These are phyloP conservation scores for Endocalyx cinctus DNA, from an alignment of 2,329 filamentous ascomycete genomes.

Conservation along the genomic window DNA sequence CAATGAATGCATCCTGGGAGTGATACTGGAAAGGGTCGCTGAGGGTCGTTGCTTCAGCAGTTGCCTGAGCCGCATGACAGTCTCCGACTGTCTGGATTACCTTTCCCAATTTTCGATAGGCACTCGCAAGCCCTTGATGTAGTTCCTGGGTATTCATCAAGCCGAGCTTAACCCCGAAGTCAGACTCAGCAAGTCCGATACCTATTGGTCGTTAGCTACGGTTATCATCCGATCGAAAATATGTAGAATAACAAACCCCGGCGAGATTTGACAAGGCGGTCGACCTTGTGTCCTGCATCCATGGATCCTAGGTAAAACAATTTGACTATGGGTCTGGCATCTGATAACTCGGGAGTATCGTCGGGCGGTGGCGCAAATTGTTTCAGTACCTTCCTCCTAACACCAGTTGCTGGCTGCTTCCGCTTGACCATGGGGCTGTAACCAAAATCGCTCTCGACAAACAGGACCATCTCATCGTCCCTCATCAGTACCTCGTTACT, in stretches of 20 bases:
- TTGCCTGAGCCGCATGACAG: constrained; percentile 93
- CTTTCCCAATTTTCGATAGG: constrained; percentile 92
- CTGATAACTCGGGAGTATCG: constrained; percentile 89
- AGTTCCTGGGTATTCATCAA: constrained; percentile 86
- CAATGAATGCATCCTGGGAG: constrained; percentile 92
- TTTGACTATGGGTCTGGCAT: constrained; percentile 87
- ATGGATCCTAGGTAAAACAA: constrained; percentile 92
- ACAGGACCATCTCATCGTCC: constrained; percentile 95
- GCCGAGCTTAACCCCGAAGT: constrained; percentile 86
- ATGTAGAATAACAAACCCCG: constrained; percentile 58
- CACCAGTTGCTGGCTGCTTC: constrained; percentile 94
- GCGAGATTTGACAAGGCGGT: constrained; percentile 86
- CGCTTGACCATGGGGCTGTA: constrained; percentile 94
- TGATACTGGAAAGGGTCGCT: constrained; percentile 93
- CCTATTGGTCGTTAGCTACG: constrained; percentile 47
- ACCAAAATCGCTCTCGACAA: constrained; percentile 98
- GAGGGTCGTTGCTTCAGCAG: constrained; percentile 90
- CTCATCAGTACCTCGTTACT: constrained; percentile 87
- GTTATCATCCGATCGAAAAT: constrained; percentile 8
- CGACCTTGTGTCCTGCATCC: constrained; percentile 96
- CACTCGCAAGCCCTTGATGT: constrained; percentile 79
- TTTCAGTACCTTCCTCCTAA: constrained; percentile 92
- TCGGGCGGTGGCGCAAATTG: constrained; percentile 97
- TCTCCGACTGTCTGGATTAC: constrained; percentile 91
- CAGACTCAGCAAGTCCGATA: constrained; percentile 84